Percentiles rank a stretch among this genome's conserved stretches.
These are phyloP conservation scores for Rachicladosporium sp. DNA, from an alignment of 2,329 filamentous ascomycete species.

Conservation along the genomic window DNA sequence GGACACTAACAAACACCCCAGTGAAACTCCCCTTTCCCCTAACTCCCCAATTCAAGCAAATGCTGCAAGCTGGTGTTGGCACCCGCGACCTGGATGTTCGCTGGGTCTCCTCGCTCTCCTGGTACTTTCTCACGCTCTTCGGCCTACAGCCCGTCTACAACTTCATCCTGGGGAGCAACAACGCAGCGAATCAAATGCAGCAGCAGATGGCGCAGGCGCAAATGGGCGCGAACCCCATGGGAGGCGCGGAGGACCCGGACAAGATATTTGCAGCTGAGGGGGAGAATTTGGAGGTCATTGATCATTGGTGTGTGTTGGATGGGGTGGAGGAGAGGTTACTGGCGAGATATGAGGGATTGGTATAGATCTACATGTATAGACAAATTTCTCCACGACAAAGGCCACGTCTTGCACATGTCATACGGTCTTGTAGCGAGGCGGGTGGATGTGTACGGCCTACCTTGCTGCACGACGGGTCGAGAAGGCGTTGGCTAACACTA, in stretches of 20 bases:
- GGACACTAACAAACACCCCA: conserved; percentile 16
- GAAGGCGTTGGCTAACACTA: too few species aligned
- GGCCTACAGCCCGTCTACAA: conserved; percentile 95
- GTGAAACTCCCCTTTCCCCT: conserved; percentile 97
- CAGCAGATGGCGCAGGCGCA: conserved; percentile 32
- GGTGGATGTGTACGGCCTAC: too few species aligned
- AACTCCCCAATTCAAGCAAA: conserved; percentile 98
- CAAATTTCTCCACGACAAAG: neutral
- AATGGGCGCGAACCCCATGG: conserved; percentile 62
- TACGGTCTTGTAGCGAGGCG: too few species aligned
- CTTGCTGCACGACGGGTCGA: too few species aligned
- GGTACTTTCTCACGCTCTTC: conserved; percentile 97
- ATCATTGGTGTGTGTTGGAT: conserved; percentile 84
- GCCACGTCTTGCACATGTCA: too few species aligned
- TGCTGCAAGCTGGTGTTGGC: conserved; percentile 93
- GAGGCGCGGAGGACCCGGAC: conserved; percentile 84
- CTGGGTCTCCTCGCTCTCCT: conserved; percentile 97
- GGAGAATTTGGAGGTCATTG: conserved; percentile 89
- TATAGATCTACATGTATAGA: conserved; percentile 2
- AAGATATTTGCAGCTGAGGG: conserved; percentile 89
- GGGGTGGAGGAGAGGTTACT: conserved; percentile 77
- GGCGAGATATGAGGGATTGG: conserved; percentile 21
- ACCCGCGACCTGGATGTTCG: conserved; percentile 92
- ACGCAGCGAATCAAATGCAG: conserved; percentile 71
- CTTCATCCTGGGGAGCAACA: conserved; percentile 90